Evolutionary conservation across 1,284 basidiomycete genomes (phyloP), one percentile per base, ranked within the genome.

Genomic region (Papiliotrema nemorosa): DNA sequence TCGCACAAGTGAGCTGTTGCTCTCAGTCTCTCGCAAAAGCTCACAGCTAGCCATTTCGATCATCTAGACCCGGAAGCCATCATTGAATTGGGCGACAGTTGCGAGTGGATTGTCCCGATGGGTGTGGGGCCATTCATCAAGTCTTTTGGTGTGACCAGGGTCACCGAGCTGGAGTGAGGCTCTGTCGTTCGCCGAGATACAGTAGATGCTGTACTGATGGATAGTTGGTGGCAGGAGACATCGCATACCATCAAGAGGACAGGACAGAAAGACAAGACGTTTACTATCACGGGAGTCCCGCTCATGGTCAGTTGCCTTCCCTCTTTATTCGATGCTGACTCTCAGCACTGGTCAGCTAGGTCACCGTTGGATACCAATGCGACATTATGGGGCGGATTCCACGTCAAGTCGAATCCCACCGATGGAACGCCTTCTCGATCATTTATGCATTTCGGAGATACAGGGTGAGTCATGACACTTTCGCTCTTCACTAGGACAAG

Each of bases 281-380:
- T 59, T 48, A 69, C 66, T 12, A 69, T 74, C 40, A 72, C 70
- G 1, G 66, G 64, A 14, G 60, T 70, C 0, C 72, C 70, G 5
- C 59, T 66, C 36, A 74, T 71, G 68, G 64, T 63, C 21, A 44
- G 63, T 62, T 13, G 12, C n/a, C 22, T 35, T 33, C 13, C 29
- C 12, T 6, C 18, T 16, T 14, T 22, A 7, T 34, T 29, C 29
- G 29, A 36, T 16, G 24, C n/a, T 33, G 44, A 53, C 63, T 58
- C 29, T 9, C 47, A 74, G 66, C 78, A 79, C 60, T 78, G 77
- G 78, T 75, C 74, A 2, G 77, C 75, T 2, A 64, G 78, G 5
- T 73, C 72, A 7, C 73, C 73, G 0, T 56, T 74, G 1, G 77
- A 78, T 54, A 77, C 76, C 27, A 79, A 79, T 53, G 72, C 72